Evolutionary conservation across 805 yeast genomes (phyloP), one percentile per base, ranked within the genome.

Genomic region (Ogataea ganodermae): DNA sequence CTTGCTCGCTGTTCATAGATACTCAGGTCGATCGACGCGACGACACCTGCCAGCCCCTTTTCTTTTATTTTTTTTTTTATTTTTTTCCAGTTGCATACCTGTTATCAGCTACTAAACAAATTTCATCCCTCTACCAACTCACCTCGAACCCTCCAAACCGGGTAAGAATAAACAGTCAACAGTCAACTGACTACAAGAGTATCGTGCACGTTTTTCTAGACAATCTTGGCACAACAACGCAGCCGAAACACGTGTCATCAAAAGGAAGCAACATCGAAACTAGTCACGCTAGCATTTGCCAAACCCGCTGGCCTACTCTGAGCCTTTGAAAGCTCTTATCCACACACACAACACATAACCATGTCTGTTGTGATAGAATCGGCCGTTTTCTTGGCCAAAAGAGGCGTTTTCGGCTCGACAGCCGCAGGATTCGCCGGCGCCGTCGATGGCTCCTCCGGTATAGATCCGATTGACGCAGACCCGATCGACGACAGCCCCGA

Each of bases 401-500:
- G 61, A 45, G 62, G 61, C 17, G 48, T 57, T 1, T 48, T 57
- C n/a, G 64, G 62, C 3, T 37, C 53, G 7, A 45, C 59, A 3
- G 60, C 56, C 2, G 53, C 55, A 6, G 45, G 48, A 9, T 8
- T 57, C 14, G 51, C 55, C 6, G 43, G 35, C 18, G 30, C 27
- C 5, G 23, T 18, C 9, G 40, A 44, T 30, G 44, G 46, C 20
- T n/a, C 31, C 18, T 14, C 30, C 9, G 40, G 37, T 24, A 50
- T 57, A 45, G 66, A 65, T 42, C 71, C 70, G 16, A 63, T 62
- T 6, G 75, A 70, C 37, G 71, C 67, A 49, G 66, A 56, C 17
- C 70, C 69, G 21, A 47, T 58, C 8, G 74, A 67, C 48, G 63
- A 69, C 33, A 46, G 66, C 9, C 81, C 76, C 8, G 69, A 63